Conservation (phyloP, 2,329 filamentous ascomycete genomes). For the Dactylellina leptospora region DNA sequence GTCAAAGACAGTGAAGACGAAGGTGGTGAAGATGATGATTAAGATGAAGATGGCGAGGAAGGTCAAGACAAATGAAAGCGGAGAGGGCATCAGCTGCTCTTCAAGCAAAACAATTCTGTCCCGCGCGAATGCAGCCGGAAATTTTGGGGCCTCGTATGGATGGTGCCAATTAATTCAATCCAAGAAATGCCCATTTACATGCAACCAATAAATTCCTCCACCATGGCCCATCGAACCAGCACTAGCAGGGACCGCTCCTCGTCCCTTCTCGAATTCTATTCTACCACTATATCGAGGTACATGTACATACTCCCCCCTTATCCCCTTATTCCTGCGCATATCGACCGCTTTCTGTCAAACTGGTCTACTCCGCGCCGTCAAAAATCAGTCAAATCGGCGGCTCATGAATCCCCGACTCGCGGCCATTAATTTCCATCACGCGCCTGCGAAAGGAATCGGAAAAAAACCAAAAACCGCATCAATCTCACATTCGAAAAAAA, state of each 20-base stretch:
- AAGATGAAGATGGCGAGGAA: slow-evolving; percentile 5
- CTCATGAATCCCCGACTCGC: not conserved
- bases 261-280: not conserved
- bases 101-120: too few relatives aligned
- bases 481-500: not conserved
- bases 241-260: not conserved
- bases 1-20: not conserved
- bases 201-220: slow-evolving; percentile 28
- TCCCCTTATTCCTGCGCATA: not conserved
- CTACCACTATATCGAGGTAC: not conserved
- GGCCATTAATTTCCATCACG: slow-evolving; percentile 13
- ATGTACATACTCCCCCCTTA: not conserved
- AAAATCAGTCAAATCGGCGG: not conserved
- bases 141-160: slow-evolving; percentile 28
- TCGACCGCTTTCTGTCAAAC: not conserved
- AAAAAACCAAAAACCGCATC: not conserved
- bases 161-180: slow-evolving; percentile 17
- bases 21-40: not conserved
- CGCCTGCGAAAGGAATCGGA: slow-evolving; percentile 9
- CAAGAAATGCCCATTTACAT: too few relatives aligned
- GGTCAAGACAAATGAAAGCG: not conserved
- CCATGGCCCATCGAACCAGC: not conserved
- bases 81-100: slow-evolving; percentile 11
- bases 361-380: not conserved
- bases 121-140: slow-evolving; percentile 51